phyloP scores from a whole-genome alignment of 139 green algal genomes.

The Chlorella ohadii region DNA sequence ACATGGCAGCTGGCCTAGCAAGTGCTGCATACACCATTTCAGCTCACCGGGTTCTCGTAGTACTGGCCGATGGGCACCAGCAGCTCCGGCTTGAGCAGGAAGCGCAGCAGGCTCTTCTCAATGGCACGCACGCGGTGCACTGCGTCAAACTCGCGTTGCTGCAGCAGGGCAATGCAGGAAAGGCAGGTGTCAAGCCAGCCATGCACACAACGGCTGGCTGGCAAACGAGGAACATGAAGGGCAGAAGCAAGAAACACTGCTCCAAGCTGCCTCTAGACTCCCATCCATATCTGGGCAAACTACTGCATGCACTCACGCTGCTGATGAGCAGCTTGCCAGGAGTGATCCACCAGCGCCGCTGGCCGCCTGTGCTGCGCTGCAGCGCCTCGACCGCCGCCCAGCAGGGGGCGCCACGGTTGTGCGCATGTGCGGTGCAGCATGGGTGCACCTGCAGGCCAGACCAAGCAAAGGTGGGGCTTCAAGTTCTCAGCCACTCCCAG shows the following conservation, averaged over 20 bases:
- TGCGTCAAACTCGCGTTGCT: constrained; percentile 66
- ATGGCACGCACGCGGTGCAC: constrained; percentile 47
- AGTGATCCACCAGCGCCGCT: constrained; percentile 48
- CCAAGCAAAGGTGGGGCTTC: background rate
- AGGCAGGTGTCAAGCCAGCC: too few relatives aligned
- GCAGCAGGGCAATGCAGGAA: constrained; percentile 36
- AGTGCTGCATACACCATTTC: too few relatives aligned
- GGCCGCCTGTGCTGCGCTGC: constrained; percentile 13
- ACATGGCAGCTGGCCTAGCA: background rate
- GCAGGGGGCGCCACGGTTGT: constrained; percentile 24
- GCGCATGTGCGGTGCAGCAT: constrained; percentile 29
- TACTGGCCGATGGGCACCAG: constrained; percentile 32
- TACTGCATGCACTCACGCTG: constrained; percentile 29
- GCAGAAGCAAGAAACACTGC: too few relatives aligned
- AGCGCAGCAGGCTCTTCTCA: constrained; percentile 38
- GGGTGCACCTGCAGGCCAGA: constrained; percentile 31
- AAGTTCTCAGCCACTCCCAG: too few relatives aligned
- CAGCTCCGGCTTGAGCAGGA: constrained; percentile 63
- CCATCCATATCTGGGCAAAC: too few relatives aligned
- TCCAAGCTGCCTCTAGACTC: too few relatives aligned
- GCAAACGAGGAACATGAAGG: too few relatives aligned
- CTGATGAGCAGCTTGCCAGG: constrained; percentile 37
- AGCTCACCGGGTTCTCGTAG: constrained; percentile 35
- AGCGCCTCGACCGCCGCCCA: constrained; percentile 21
- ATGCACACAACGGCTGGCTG: too few relatives aligned